Evolutionary conservation across 208 protist species (phyloP).

Genomic region (Trypanosoma conorhini): DNA sequence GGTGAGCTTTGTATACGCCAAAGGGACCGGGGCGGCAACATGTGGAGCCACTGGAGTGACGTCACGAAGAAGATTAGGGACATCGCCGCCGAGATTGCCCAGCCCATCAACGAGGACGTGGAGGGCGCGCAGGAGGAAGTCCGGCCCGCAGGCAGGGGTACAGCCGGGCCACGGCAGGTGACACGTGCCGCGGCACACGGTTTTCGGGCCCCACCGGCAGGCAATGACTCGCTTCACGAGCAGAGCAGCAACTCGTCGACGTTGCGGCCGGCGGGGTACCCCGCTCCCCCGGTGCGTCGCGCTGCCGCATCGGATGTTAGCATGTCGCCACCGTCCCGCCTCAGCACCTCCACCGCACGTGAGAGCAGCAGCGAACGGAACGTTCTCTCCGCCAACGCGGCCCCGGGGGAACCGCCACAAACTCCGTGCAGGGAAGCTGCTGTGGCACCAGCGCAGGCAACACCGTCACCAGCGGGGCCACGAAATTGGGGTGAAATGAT

Average conservation of each 20-base stretch:
- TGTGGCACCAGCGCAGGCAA: neutral
- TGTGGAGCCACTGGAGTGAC: conserved; percentile 55
- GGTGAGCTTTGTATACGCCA: neutral
- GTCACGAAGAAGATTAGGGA: conserved; percentile 74
- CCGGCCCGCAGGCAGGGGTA: neutral
- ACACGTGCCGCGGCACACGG: neutral
- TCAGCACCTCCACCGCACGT: neutral
- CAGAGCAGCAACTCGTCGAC: neutral
- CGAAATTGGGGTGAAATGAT: neutral
- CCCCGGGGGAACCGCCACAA: neutral
- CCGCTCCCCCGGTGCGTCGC: neutral
- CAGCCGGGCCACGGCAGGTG: neutral
- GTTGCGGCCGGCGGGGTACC: neutral
- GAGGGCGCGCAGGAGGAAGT: conserved; percentile 6
- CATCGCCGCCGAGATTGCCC: conserved; percentile 71
- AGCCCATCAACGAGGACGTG: conserved; percentile 52
- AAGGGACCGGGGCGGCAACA: neutral
- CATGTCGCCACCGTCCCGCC: neutral
- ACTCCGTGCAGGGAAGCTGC: neutral
- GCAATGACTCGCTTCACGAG: neutral
- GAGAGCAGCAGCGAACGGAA: neutral
- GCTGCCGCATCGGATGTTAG: neutral
- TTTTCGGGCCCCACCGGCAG: neutral
- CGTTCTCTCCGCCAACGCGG: neutral
- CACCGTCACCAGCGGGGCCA: neutral